Evolutionary conservation across 106 monocot species (phyloP).

Genomic region (Narthecium ossifragum): DNA sequence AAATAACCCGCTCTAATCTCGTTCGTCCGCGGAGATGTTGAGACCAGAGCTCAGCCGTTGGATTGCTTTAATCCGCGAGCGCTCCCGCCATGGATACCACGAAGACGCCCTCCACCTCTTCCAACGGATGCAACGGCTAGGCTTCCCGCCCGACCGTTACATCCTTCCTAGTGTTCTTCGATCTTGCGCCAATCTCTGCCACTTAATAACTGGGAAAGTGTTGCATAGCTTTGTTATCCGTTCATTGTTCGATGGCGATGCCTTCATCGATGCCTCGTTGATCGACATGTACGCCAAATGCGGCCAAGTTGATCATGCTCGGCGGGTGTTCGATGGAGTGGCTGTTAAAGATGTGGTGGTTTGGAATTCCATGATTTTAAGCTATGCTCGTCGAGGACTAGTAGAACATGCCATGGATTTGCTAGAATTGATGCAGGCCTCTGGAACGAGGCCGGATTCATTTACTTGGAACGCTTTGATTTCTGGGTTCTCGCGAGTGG

Average conservation of each 20-base stretch:
- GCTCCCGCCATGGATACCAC: constrained; percentile 34
- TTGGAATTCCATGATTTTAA: constrained; percentile 60
- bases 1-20: too few relatives aligned
- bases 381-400: constrained; percentile 29
- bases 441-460: constrained; percentile 24
- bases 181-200: constrained; percentile 23
- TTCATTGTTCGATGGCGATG: constrained; percentile 11
- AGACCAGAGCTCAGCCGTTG: constrained; percentile 12
- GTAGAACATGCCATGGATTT: constrained; percentile 21
- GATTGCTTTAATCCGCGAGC: constrained; percentile 19
- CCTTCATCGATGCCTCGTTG: constrained; percentile 30
- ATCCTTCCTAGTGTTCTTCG: constrained; percentile 34
- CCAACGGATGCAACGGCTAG: constrained; percentile 9
- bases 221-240: constrained; percentile 22
- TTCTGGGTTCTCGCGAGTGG: constrained; percentile 35
- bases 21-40: not conserved
- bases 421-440: constrained; percentile 19
- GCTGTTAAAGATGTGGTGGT: constrained; percentile 31
- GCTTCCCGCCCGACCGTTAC: constrained; percentile 15
- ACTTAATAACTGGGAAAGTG: constrained; percentile 14
- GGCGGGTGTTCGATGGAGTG: constrained; percentile 42
- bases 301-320: constrained; percentile 19
- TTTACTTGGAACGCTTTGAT: constrained; percentile 51
- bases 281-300: constrained; percentile 42
- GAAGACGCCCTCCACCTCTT: constrained; percentile 27